Percentiles rank a stretch among this genome's conserved stretches.
These are phyloP conservation scores for Saccharomycopsis capsularis DNA, from an alignment of 805 yeast species.

Conservation along the genomic window DNA sequence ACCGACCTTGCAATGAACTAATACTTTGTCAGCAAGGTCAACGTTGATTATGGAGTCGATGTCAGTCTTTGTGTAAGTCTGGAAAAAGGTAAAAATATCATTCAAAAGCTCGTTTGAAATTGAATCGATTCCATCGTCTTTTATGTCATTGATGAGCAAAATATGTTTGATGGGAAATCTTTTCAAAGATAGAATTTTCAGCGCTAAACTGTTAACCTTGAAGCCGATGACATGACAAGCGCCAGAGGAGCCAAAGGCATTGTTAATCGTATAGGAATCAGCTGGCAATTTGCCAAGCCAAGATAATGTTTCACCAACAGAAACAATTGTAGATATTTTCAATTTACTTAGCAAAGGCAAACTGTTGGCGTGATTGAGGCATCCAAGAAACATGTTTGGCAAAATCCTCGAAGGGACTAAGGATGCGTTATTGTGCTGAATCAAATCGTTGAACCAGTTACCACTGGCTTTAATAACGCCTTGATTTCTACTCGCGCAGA, in stretches of 20 bases:
- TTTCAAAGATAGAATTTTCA: not conserved
- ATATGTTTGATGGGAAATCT: conserved; percentile 6
- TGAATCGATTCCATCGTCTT: conserved; percentile 88
- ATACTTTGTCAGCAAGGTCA: conserved; percentile 37
- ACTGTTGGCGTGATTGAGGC: conserved; percentile 73
- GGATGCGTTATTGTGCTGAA: conserved; percentile 2
- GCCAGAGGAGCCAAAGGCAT: not conserved
- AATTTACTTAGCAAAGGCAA: conserved; percentile 53
- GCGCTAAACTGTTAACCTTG: not conserved
- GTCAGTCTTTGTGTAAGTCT: conserved; percentile 38
- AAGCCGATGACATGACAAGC: not conserved
- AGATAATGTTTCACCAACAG: conserved; percentile 74
- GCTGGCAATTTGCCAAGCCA: conserved; percentile 43
- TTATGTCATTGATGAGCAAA: conserved; percentile 62
- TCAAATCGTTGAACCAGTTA: conserved; percentile 27
- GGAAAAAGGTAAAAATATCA: conserved; percentile 58
- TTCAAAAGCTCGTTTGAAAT: conserved; percentile 37
- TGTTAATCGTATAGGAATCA: not conserved
- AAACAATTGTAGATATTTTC: conserved; percentile 67
- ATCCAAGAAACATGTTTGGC: conserved; percentile 80
- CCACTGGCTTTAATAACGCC: no score
- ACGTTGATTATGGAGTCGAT: conserved; percentile 3
- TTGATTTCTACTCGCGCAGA: not conserved
- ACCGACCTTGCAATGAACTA: conserved; percentile 94
- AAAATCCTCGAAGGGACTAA: conserved; percentile 71